Percentiles rank a stretch among this genome's conserved stretches.
Evolutionary conservation across 2,329 filamentous ascomycete genomes (phyloP).

Genomic region (Stagonosporopsis vannaccii): DNA sequence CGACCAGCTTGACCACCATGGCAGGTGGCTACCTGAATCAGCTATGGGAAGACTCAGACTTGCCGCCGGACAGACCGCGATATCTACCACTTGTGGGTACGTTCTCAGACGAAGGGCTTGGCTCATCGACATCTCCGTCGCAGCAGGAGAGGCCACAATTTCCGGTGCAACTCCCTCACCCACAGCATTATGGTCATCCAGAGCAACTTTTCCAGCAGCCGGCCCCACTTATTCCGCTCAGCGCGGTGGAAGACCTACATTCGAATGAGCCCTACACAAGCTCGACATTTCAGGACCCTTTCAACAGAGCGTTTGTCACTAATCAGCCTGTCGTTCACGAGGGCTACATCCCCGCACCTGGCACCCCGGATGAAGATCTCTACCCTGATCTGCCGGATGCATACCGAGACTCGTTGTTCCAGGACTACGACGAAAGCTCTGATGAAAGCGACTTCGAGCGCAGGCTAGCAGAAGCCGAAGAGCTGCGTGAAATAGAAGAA

Average conservation of each 20-base stretch:
- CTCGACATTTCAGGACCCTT: constrained; percentile 29
- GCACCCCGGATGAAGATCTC: constrained; percentile 44
- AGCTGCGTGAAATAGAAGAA: constrained; percentile 37
- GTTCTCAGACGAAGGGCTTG: constrained; percentile 28
- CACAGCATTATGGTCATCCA: constrained; percentile 25
- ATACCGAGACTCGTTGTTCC: constrained; percentile 31
- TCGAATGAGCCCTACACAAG: constrained; percentile 20
- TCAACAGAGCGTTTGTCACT: constrained; percentile 33
- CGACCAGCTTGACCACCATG: constrained; percentile 27
- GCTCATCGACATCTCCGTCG: constrained; percentile 17
- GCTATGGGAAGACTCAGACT: constrained; percentile 28
- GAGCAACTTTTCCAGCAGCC: constrained; percentile 31
- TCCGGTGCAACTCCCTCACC: constrained; percentile 23
- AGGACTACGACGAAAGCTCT: constrained; percentile 35
- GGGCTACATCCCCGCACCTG: constrained; percentile 50
- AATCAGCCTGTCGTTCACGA: constrained; percentile 48
- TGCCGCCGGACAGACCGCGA: constrained; percentile 23
- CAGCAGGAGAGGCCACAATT: constrained; percentile 14
- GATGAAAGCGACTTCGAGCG: constrained; percentile 39
- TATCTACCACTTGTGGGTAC: constrained; percentile 30
- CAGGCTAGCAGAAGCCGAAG: constrained; percentile 37
- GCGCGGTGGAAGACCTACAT: constrained; percentile 33
- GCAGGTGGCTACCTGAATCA: constrained; percentile 30
- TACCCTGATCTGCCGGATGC: constrained; percentile 31
- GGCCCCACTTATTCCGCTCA: constrained; percentile 30